Conservation (phyloP, 2,329 filamentous ascomycete genomes). For the Colletotrichum falcatum region DNA sequence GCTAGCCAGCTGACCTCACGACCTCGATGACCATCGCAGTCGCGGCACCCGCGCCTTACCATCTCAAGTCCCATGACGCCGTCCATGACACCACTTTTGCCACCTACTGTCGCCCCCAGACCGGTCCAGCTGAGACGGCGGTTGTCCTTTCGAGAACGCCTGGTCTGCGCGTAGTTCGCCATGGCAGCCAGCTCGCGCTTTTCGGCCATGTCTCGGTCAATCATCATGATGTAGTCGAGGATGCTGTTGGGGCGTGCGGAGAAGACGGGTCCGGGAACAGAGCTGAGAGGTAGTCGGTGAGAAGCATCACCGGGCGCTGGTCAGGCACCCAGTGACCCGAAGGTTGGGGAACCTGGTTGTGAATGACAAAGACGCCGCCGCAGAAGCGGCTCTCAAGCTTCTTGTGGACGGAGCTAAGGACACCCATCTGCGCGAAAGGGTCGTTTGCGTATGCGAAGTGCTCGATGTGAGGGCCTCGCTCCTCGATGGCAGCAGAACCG, state of each 20-base stretch:
- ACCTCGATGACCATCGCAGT: slow-evolving; percentile 49
- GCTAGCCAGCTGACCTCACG: slow-evolving; percentile 50
- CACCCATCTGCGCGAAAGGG: slow-evolving; percentile 54
- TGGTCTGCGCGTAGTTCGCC: slow-evolving; percentile 47
- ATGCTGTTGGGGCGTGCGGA: slow-evolving; percentile 43
- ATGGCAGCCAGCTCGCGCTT: slow-evolving; percentile 57
- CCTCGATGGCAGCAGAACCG: slow-evolving; percentile 29
- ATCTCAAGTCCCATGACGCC: slow-evolving; percentile 52
- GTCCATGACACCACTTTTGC: slow-evolving; percentile 47
- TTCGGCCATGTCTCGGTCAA: slow-evolving; percentile 57
- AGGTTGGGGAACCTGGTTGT: slow-evolving; percentile 38
- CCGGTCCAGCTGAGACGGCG: slow-evolving; percentile 57
- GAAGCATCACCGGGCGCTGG: slow-evolving; percentile 39
- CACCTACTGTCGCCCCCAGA: slow-evolving; percentile 50
- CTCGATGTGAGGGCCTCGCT: slow-evolving; percentile 49
- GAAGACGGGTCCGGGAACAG: slow-evolving; percentile 50
- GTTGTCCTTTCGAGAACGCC: slow-evolving; percentile 43
- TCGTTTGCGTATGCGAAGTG: slow-evolving; percentile 53
- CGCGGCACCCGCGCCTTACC: slow-evolving; percentile 49
- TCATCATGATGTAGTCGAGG: slow-evolving; percentile 50
- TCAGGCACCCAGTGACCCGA: slow-evolving; percentile 25
- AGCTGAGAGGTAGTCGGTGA: slow-evolving; percentile 53
- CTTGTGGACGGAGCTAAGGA: slow-evolving; percentile 51
- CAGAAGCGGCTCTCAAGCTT: slow-evolving; percentile 53
- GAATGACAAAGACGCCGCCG: slow-evolving; percentile 54